Conservation (phyloP, 176 grass and related monocot species). For the Oryza glumipatula region DNA sequence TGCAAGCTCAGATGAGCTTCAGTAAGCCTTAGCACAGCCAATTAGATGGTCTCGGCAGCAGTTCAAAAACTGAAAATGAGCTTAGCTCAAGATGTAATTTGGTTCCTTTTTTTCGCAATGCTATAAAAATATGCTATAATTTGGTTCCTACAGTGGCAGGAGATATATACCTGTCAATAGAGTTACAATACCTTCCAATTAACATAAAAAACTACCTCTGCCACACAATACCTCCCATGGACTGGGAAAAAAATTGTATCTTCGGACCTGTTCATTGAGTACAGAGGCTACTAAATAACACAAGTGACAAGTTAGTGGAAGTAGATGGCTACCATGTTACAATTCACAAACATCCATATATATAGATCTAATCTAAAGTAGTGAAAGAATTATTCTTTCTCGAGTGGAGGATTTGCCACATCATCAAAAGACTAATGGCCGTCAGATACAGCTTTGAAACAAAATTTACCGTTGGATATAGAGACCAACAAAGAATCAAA, state of each 20-base stretch:
- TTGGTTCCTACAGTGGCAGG: not conserved
- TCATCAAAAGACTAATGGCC: too few relatives aligned
- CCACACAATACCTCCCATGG: not conserved
- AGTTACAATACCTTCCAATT: not conserved
- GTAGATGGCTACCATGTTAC: not conserved
- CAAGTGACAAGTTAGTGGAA: not conserved
- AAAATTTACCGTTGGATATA: too few relatives aligned
- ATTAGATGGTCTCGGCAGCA: not conserved
- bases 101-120: not conserved
- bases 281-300: conserved; percentile 12
- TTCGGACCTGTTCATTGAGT: conserved; percentile 17
- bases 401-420: too few relatives aligned
- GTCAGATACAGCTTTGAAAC: too few relatives aligned
- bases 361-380: too few relatives aligned
- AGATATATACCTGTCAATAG: not conserved
- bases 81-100: not conserved
- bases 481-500: too few relatives aligned
- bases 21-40: not conserved
- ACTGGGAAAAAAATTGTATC: not conserved
- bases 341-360: not conserved
- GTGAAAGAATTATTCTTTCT: too few relatives aligned
- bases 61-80: not conserved
- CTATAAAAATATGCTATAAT: not conserved
- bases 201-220: not conserved
- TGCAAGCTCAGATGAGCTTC: not conserved